Percentiles rank a stretch among this genome's conserved stretches.
These are phyloP conservation scores for Glycine latifolia DNA, from an alignment of 306 rosid genomes.

Conservation along the genomic window DNA sequence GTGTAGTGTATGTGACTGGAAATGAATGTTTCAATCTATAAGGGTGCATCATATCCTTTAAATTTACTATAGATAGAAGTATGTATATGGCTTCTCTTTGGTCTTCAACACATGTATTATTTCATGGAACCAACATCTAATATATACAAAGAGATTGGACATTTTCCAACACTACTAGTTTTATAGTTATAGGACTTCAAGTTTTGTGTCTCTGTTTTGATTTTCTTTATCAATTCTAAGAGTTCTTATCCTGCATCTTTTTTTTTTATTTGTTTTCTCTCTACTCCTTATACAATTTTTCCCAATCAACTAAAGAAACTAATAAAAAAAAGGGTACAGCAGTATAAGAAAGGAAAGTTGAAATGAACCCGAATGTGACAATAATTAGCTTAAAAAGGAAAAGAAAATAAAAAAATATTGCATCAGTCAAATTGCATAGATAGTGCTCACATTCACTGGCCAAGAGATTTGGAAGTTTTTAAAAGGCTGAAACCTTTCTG, in stretches of 20 bases:
- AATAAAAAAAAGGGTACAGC: background rate
- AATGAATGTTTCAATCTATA: background rate
- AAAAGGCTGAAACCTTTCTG: slow-evolving; percentile 80
- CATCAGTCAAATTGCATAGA: slow-evolving; percentile 1
- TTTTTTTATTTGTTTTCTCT: too few relatives aligned
- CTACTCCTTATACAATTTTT: background rate
- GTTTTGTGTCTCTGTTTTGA: too few relatives aligned
- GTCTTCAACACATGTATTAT: too few relatives aligned
- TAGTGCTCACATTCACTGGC: slow-evolving; percentile 85
- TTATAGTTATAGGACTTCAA: too few relatives aligned
- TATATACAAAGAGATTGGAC: too few relatives aligned
- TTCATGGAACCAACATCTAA: too few relatives aligned
- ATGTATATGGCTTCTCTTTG: too few relatives aligned
- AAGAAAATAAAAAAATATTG: slow-evolving; percentile 8
- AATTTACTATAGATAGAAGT: background rate
- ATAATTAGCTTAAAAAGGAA: background rate
- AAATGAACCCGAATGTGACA: slow-evolving; percentile 22
- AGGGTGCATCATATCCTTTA: background rate
- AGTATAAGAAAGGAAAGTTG: background rate
- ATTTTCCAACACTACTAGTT: too few relatives aligned
- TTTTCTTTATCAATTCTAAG: too few relatives aligned
- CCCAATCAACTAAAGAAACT: background rate
- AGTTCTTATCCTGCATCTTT: too few relatives aligned
- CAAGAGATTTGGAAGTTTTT: slow-evolving; percentile 81
- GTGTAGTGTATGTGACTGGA: background rate